These are phyloP conservation scores for Lumnitzera littorea DNA, from an alignment of 345 rosid genomes.

Conservation along the genomic window DNA sequence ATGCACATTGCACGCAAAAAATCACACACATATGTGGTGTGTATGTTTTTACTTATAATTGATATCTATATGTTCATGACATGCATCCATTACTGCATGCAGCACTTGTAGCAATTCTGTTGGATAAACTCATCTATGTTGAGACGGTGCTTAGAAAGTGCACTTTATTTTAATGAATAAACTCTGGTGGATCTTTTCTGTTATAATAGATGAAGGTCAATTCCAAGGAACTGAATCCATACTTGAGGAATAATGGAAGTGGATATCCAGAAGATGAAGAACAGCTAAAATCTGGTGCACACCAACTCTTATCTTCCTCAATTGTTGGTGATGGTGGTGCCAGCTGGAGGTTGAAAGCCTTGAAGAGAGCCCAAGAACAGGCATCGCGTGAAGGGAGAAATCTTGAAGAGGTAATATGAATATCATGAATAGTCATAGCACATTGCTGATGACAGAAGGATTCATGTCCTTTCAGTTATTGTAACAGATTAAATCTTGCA, in stretches of 20 bases:
- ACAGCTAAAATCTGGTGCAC: constrained; percentile 27
- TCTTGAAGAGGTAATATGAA: constrained; percentile 45
- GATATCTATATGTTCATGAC: no score
- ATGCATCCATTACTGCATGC: no score
- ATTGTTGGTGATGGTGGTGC: constrained; percentile 94
- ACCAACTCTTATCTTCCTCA: constrained; percentile 41
- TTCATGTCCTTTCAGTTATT: constrained; percentile 7
- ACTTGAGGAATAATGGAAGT: constrained; percentile 57
- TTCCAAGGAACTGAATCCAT: constrained; percentile 85
- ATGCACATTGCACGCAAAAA: no score
- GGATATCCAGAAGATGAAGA: constrained; percentile 77
- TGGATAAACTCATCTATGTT: neutral
- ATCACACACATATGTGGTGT: no score
- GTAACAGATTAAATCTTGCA: constrained; percentile 21
- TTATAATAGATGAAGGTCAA: constrained; percentile 38
- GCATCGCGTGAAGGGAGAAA: constrained; percentile 78
- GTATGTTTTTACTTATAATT: no score
- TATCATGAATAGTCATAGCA: neutral
- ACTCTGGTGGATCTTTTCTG: neutral
- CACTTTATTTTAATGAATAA: constrained; percentile 1
- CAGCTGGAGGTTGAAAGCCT: constrained; percentile 90
- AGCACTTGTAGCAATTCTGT: no score
- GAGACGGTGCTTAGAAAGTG: neutral
- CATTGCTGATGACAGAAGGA: neutral
- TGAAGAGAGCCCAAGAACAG: constrained; percentile 85